phyloP scores from a whole-genome alignment of 768 basidiomycete species.

The Mycena alexandri region DNA sequence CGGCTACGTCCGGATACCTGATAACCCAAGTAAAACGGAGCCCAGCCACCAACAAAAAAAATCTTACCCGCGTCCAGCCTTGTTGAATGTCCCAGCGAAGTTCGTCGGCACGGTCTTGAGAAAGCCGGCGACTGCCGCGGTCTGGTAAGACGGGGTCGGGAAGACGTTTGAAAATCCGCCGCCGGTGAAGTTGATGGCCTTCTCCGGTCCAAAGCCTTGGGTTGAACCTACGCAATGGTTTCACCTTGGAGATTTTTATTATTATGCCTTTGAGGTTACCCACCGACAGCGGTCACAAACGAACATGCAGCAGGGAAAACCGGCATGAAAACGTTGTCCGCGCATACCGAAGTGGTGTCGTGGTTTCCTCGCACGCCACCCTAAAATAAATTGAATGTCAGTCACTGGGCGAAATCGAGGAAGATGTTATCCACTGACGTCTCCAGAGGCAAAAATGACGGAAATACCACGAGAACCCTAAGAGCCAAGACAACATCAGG shows the following conservation, averaged over 20 bases:
- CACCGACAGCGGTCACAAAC: conserved; percentile 17
- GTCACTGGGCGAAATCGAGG: not conserved
- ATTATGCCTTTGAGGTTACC: too few relatives aligned
- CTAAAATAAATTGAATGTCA: not conserved
- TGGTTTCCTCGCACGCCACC: conserved; percentile 11
- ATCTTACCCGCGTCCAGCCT: conserved; percentile 36
- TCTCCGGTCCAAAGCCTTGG: conserved; percentile 11
- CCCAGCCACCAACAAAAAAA: too few relatives aligned
- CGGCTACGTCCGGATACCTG: conserved; percentile 36
- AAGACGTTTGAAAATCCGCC: conserved; percentile 58
- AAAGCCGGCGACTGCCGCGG: conserved; percentile 42
- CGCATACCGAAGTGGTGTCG: conserved; percentile 31
- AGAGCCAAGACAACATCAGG: too few relatives aligned
- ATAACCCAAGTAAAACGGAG: too few relatives aligned
- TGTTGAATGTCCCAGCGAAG: conserved; percentile 18
- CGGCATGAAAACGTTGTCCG: conserved; percentile 45
- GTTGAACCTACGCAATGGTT: too few relatives aligned
- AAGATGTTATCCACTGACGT: not conserved
- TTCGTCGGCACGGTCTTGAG: conserved; percentile 33
- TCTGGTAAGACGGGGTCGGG: conserved; percentile 48
- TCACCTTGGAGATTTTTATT: too few relatives aligned
- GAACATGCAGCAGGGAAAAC: conserved; percentile 24
- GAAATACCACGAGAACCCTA: too few relatives aligned
- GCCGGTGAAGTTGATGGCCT: conserved; percentile 38
- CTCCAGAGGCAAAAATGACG: not conserved